phyloP scores from a whole-genome alignment of 2,329 filamentous ascomycete species.

The Fusarium verrucosum region DNA sequence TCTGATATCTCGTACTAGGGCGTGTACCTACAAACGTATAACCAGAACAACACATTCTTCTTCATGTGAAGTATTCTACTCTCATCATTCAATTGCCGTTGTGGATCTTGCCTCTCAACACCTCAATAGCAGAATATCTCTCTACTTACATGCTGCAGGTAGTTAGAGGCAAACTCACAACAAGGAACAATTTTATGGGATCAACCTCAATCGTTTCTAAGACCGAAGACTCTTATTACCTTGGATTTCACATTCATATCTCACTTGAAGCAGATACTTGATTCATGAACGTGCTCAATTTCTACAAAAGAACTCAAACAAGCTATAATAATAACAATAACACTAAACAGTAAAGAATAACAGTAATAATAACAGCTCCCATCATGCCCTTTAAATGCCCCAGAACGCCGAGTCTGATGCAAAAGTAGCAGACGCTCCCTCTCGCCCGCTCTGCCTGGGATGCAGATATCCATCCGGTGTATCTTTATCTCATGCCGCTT shows the following conservation, averaged over 20 bases:
- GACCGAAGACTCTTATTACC: too few species aligned
- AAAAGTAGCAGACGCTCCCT: constrained; percentile 40
- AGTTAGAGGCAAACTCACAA: too few species aligned
- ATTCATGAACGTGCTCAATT: constrained; percentile 11
- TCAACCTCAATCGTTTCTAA: too few species aligned
- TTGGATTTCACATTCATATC: neutral
- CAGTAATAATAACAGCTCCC: constrained; percentile 39
- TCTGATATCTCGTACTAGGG: neutral
- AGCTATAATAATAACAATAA: constrained; percentile 26
- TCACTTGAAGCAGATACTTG: neutral
- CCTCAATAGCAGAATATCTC: neutral
- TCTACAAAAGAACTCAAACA: constrained; percentile 19
- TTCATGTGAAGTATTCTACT: neutral
- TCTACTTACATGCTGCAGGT: too few species aligned
- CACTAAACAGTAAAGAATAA: constrained; percentile 13
- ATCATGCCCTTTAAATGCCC: constrained; percentile 45
- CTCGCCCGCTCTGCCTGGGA: constrained; percentile 31
- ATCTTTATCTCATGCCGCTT: constrained; percentile 11
- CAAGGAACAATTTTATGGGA: too few species aligned
- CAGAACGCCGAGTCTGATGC: constrained; percentile 47
- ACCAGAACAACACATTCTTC: too few species aligned
- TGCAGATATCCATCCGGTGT: constrained; percentile 33
- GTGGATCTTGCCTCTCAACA: neutral
- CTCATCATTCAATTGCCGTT: neutral
- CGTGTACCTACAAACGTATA: neutral